Evolutionary conservation across 306 rosid species (phyloP).

Genomic region (Dalbergia cochinchinensis): DNA sequence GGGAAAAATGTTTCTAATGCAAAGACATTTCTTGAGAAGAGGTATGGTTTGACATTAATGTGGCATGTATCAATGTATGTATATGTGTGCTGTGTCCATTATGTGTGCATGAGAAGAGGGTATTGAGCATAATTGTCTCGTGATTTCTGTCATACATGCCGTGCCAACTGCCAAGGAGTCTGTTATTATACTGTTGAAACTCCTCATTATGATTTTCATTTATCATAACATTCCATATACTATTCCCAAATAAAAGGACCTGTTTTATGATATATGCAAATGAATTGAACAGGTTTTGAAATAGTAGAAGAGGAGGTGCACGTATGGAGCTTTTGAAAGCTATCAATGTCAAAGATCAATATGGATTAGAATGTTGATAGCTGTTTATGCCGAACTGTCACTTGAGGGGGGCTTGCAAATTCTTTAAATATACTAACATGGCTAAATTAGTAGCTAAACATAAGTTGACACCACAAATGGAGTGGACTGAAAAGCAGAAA

Average conservation of each 20-base stretch:
- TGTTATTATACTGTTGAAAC: background rate
- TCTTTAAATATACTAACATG: background rate
- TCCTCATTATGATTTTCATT: background rate
- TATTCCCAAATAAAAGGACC: background rate
- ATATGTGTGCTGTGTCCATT: constrained; percentile 1
- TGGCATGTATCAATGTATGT: background rate
- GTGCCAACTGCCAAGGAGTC: background rate
- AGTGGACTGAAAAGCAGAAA: background rate
- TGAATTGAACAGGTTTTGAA: background rate
- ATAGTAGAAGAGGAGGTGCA: background rate
- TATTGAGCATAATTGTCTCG: background rate
- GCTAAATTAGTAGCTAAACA: background rate
- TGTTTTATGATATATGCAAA: background rate
- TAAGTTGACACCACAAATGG: background rate
- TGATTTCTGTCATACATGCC: background rate
- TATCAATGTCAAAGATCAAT: background rate
- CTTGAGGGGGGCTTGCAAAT: background rate
- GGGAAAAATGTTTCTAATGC: constrained; percentile 98
- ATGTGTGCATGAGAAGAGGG: background rate
- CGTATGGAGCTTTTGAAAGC: background rate
- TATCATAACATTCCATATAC: background rate
- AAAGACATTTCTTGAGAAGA: constrained; percentile 98
- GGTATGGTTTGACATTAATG: constrained; percentile 58
- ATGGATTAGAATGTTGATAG: background rate
- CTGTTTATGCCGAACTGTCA: background rate